phyloP scores from a whole-genome alignment of 768 basidiomycete species.

The Tulasnella sp. region DNA sequence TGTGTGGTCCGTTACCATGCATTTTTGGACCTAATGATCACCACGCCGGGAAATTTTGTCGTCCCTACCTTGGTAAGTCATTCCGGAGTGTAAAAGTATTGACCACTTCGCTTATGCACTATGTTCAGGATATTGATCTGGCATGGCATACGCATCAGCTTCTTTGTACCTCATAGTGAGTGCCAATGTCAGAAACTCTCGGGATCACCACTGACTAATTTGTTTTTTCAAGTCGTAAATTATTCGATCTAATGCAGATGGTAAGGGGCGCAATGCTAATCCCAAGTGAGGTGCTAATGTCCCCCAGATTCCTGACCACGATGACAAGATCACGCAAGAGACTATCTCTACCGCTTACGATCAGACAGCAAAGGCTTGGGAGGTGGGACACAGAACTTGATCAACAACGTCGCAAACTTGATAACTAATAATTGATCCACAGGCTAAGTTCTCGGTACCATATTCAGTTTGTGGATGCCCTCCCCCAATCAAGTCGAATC shows the following conservation, averaged over 20 bases:
- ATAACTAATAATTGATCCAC: not conserved
- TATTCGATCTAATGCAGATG: no score
- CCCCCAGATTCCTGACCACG: no score
- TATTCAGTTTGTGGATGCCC: slow-evolving; percentile 57
- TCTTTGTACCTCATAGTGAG: slow-evolving; percentile 4
- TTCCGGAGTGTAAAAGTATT: not conserved
- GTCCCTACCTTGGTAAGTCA: slow-evolving; percentile 18
- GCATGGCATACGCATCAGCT: slow-evolving; percentile 22
- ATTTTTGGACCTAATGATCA: slow-evolving; percentile 18
- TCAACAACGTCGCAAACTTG: not conserved
- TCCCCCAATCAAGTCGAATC: slow-evolving; percentile 17
- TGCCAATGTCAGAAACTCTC: not conserved
- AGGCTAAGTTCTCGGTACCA: slow-evolving; percentile 39
- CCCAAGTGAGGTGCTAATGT: no score
- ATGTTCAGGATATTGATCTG: slow-evolving; percentile 14
- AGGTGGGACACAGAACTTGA: slow-evolving; percentile 22
- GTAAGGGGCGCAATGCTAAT: no score
- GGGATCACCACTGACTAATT: no score
- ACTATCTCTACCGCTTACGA: slow-evolving; percentile 39
- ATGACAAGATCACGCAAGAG: slow-evolving; percentile 40
- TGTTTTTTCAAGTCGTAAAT: no score
- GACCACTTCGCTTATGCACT: not conserved
- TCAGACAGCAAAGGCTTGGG: slow-evolving; percentile 40
- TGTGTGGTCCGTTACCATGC: slow-evolving; percentile 19
- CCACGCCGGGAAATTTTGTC: slow-evolving; percentile 14